Conservation (phyloP, 176 grass and related monocot species). For the Cymbopogon citratus region DNA sequence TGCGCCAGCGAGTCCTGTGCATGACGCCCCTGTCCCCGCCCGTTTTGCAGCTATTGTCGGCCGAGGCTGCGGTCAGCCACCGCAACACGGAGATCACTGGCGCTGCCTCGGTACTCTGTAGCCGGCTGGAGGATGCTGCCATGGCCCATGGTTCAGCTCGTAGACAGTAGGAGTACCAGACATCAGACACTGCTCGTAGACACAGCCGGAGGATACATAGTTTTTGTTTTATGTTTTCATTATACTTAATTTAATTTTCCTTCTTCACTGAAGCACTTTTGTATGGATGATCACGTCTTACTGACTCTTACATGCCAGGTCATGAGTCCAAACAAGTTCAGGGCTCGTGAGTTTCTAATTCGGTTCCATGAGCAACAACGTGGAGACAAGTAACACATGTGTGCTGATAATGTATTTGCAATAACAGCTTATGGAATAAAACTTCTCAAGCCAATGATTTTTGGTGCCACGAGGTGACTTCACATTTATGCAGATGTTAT, state of each 20-base stretch:
- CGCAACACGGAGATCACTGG: background rate
- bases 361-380: slow-evolving; percentile 83
- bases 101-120: slow-evolving; percentile 10
- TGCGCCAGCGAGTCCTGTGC: slow-evolving; percentile 48
- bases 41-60: slow-evolving; percentile 21
- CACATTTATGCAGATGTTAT: background rate
- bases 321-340: slow-evolving; percentile 96
- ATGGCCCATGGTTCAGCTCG: background rate
- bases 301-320: slow-evolving; percentile 36
- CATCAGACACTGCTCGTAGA: too few relatives aligned
- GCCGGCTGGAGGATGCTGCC: background rate
- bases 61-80: background rate
- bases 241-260: too few relatives aligned
- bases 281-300: too few relatives aligned
- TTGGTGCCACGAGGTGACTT: slow-evolving; percentile 80
- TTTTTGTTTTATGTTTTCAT: too few relatives aligned
- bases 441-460: slow-evolving; percentile 92
- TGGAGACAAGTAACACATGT: slow-evolving; percentile 77
- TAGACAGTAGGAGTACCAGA: too few relatives aligned
- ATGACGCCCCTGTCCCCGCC: slow-evolving; percentile 31
- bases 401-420: slow-evolving; percentile 74
- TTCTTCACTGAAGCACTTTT: too few relatives aligned
- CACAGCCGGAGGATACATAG: too few relatives aligned
- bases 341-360: slow-evolving; percentile 89
- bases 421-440: slow-evolving; percentile 31